Conservation (phyloP, 768 basidiomycete genomes). For the Termitomyces titanicus region DNA sequence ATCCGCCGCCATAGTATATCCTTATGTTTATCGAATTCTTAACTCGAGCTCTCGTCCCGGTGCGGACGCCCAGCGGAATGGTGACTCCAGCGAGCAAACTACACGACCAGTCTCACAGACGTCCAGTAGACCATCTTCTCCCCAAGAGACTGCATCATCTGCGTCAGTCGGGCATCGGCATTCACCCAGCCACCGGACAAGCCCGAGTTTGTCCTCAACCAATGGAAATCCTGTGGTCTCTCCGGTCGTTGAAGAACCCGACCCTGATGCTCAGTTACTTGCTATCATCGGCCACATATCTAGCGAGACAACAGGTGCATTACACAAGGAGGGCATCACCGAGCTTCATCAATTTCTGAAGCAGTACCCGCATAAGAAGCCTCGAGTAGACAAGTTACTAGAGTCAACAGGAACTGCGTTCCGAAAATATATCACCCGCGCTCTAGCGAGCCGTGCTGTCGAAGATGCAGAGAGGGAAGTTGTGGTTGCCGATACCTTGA, state of each 20-base stretch:
- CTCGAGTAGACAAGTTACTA: constrained; percentile 82
- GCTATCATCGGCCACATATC: constrained; percentile 85
- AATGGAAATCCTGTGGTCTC: constrained; percentile 51
- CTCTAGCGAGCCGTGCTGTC: constrained; percentile 81
- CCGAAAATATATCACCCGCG: constrained; percentile 87
- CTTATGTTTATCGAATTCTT: constrained; percentile 89
- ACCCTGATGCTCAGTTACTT: constrained; percentile 80
- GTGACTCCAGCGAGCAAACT: constrained; percentile 29
- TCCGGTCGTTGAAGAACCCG: constrained; percentile 70
- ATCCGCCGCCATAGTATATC: constrained; percentile 96
- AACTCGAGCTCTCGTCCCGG: constrained; percentile 58
- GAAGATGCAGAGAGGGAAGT: constrained; percentile 80
- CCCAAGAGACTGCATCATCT: constrained; percentile 55
- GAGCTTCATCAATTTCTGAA: constrained; percentile 93
- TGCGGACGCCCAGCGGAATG: constrained; percentile 36
- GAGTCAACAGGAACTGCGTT: constrained; percentile 88
- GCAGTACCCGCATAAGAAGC: constrained; percentile 80
- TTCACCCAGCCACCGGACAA: constrained; percentile 65
- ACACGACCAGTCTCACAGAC: constrained; percentile 52
- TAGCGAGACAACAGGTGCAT: constrained; percentile 81
- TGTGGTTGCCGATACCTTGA: constrained; percentile 80
- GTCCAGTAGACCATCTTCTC: constrained; percentile 70
- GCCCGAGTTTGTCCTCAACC: constrained; percentile 61
- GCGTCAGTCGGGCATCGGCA: constrained; percentile 48
- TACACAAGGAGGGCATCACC: constrained; percentile 93